Conservation (phyloP, 805 yeast genomes). For the Starmerella davenportii region DNA sequence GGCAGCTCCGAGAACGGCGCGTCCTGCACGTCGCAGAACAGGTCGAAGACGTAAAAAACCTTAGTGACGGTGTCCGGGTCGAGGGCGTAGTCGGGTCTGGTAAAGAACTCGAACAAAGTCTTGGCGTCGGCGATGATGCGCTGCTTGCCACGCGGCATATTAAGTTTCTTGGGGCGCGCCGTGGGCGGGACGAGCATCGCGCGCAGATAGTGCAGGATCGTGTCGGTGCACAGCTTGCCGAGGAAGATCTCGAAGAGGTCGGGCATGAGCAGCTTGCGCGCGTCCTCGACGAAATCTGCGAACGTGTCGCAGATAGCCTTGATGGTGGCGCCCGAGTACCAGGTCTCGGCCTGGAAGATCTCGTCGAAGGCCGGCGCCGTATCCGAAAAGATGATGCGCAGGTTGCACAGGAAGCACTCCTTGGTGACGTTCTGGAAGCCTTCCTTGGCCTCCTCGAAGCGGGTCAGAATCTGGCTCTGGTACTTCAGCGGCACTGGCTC, state of each 20-base stretch:
- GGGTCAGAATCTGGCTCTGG: constrained; percentile 37
- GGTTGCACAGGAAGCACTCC: constrained; percentile 36
- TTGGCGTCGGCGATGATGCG: constrained; percentile 46
- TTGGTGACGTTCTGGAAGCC: constrained; percentile 63
- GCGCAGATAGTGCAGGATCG: constrained; percentile 32
- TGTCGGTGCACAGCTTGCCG: constrained; percentile 36
- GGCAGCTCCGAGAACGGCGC: constrained; percentile 32
- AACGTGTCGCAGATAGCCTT: constrained; percentile 52
- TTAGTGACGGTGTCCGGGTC: constrained; percentile 26
- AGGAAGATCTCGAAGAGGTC: constrained; percentile 36
- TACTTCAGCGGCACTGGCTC: constrained; percentile 51
- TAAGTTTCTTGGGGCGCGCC: constrained; percentile 18
- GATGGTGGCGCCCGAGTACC: constrained; percentile 48
- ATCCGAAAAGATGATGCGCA: constrained; percentile 55
- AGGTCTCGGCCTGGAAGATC: constrained; percentile 41
- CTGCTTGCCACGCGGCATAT: constrained; percentile 26
- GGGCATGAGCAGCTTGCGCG: constrained; percentile 35
- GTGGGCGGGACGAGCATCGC: constrained; percentile 28
- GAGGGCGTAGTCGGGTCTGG: constrained; percentile 24
- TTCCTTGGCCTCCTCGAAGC: constrained; percentile 49
- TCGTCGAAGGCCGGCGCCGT: constrained; percentile 40
- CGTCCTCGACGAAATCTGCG: constrained; percentile 55
- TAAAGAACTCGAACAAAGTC: constrained; percentile 35
- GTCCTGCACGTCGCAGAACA: constrained; percentile 38
- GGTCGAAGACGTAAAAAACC: constrained; percentile 43